Conservation (phyloP, 106 monocot species). For the Amphibolis antarctica region DNA sequence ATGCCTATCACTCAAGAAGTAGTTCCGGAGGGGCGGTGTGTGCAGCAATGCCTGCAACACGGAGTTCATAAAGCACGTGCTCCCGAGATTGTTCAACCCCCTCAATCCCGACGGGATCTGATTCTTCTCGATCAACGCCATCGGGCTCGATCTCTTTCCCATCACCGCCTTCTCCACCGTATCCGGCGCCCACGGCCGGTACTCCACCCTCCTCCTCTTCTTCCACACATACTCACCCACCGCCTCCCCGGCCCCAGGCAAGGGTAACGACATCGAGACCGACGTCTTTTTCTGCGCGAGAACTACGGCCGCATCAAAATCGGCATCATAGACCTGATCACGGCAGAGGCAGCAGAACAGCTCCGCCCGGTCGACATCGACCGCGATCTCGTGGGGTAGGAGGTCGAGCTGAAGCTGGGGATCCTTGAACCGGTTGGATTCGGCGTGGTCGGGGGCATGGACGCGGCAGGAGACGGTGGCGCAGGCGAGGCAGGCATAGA, state of each 20-base stretch:
- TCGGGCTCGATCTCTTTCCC: not conserved
- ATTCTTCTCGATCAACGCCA: not conserved
- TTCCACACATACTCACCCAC: constrained; percentile 13
- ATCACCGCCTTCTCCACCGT: constrained; percentile 29
- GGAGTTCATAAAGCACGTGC: constrained; percentile 97
- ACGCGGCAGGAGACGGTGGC: constrained; percentile 48
- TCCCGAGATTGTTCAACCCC: constrained; percentile 88
- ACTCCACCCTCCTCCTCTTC: constrained; percentile 34
- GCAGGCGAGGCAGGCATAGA: constrained; percentile 75
- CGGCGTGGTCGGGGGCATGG: constrained; percentile 53
- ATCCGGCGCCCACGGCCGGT: constrained; percentile 43
- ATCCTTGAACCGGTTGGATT: constrained; percentile 14
- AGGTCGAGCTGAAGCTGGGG: not conserved
- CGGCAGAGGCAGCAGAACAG: constrained; percentile 76
- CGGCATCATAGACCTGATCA: constrained; percentile 82
- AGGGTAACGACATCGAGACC: not conserved
- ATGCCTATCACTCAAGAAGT: constrained; percentile 77
- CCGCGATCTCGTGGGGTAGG: constrained; percentile 51
- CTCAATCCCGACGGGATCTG: constrained; percentile 45
- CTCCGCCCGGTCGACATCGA: constrained; percentile 83
- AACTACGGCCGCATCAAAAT: constrained; percentile 74
- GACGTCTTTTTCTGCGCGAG: constrained; percentile 33
- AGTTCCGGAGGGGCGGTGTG: constrained; percentile 64
- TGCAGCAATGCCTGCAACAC: constrained; percentile 83
- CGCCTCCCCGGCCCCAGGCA: not conserved